Evolutionary conservation across 139 green algal genomes (phyloP).

Genomic region (Diplosphaera chodatii): DNA sequence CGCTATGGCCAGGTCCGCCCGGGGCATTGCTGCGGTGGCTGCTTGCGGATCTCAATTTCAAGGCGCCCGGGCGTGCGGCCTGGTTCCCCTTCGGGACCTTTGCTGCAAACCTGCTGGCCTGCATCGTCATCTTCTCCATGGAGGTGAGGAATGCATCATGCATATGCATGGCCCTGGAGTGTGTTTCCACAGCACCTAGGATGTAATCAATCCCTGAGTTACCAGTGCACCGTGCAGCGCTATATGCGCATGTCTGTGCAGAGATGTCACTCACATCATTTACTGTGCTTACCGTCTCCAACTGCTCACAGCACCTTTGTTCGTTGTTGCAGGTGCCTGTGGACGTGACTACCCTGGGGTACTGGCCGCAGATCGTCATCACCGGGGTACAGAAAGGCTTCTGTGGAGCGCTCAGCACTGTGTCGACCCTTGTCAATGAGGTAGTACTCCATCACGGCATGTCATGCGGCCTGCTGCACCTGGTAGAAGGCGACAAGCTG

Average conservation of each 20-base stretch:
- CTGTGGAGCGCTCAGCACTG: conserved; percentile 64
- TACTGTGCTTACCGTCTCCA: no score
- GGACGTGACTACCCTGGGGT: conserved; percentile 9
- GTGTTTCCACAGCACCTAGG: no score
- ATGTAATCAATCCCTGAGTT: no score
- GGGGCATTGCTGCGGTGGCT: conserved; percentile 51
- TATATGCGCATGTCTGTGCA: no score
- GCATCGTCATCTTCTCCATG: conserved; percentile 35
- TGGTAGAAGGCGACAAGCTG: no score
- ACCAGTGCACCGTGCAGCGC: no score
- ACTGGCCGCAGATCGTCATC: conserved; percentile 24
- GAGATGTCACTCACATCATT: no score
- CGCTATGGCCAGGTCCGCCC: conserved; percentile 2
- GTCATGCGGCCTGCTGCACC: not conserved
- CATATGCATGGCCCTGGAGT: no score
- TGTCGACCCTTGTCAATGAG: conserved; percentile 77
- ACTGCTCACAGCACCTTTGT: not conserved
- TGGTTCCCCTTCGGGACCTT: conserved; percentile 75
- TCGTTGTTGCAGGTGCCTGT: conserved; percentile 3
- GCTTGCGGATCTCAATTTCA: conserved; percentile 56
- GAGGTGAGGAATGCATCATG: conserved; percentile 10
- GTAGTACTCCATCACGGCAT: no score
- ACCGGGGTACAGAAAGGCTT: conserved; percentile 43
- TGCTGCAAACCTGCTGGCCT: conserved; percentile 62
- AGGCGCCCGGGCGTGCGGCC: conserved; percentile 7